Evolutionary conservation across 805 yeast genomes (phyloP).

Genomic region (Metschnikowia cerradonensis): DNA sequence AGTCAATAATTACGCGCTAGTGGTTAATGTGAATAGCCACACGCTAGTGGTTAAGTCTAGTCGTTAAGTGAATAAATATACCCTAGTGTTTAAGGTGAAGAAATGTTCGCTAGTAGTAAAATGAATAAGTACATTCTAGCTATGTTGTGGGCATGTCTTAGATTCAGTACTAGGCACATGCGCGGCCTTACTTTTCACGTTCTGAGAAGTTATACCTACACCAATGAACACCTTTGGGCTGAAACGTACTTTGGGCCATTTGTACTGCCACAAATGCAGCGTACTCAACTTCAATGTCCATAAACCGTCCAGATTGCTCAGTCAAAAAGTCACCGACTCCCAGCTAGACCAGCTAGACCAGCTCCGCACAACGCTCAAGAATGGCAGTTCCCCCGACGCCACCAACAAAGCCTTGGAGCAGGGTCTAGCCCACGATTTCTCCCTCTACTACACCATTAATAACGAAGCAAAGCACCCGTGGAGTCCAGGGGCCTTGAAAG

Average conservation of each 20-base stretch:
- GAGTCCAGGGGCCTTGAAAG: slow-evolving; percentile 12
- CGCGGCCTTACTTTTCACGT: not conserved
- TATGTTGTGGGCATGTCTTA: not conserved
- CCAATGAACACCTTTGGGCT: not conserved
- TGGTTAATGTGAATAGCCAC: too few species aligned
- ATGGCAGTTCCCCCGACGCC: slow-evolving; percentile 7
- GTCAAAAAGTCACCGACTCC: not conserved
- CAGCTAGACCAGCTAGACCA: slow-evolving; percentile 7
- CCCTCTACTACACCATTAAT: slow-evolving; percentile 25
- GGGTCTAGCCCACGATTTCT: slow-evolving; percentile 23
- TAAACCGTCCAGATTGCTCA: not conserved
- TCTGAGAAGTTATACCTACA: not conserved
- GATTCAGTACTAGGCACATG: not conserved
- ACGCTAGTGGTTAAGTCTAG: too few species aligned
- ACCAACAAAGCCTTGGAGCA: slow-evolving; percentile 19
- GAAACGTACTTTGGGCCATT: not conserved
- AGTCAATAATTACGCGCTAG: too few species aligned
- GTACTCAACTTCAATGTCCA: not conserved
- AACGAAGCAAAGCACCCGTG: slow-evolving; percentile 11
- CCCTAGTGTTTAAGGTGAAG: too few species aligned
- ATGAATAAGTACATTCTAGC: not conserved
- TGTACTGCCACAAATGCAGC: not conserved
- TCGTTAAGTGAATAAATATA: not conserved
- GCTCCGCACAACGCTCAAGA: slow-evolving; percentile 8
- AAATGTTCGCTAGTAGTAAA: too few species aligned